These are phyloP conservation scores for Chlorella sorokiniana DNA, from an alignment of 139 green algal genomes.

Conservation along the genomic window DNA sequence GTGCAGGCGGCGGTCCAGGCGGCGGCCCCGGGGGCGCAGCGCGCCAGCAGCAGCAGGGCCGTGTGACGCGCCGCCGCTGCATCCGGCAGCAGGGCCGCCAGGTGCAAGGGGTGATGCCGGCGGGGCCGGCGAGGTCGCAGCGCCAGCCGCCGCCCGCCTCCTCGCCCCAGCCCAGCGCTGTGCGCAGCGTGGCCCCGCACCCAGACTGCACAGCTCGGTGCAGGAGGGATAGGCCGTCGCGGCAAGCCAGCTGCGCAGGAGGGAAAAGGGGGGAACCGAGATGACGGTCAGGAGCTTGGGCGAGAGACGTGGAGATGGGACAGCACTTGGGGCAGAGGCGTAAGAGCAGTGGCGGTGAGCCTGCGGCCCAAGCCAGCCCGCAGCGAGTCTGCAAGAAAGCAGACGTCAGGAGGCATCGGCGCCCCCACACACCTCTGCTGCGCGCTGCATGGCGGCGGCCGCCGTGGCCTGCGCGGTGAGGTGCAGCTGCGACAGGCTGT, in stretches of 20 bases:
- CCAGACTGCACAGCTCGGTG: conserved; percentile 46
- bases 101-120: conserved; percentile 46
- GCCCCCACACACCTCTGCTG: conserved; percentile 5
- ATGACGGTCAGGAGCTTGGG: not conserved
- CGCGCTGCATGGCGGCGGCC: conserved; percentile 21
- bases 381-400: not conserved
- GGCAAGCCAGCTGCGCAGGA: conserved; percentile 5
- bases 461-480: not conserved
- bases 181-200: not conserved
- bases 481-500: conserved; percentile 31
- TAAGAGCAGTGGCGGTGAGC: no score
- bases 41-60: conserved; percentile 26
- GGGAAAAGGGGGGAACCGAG: not conserved
- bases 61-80: not conserved
- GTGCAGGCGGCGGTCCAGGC: conserved; percentile 23
- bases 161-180: conserved; percentile 38
- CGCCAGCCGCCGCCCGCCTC: conserved; percentile 17
- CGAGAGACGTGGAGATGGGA: no score
- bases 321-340: no score
- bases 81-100: conserved; percentile 38
- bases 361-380: no score
- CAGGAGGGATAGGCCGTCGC: conserved; percentile 35
- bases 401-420: not conserved
- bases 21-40: conserved; percentile 10
- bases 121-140: conserved; percentile 27